Conservation (phyloP, 345 rosid genomes). For the Eutrema heterophyllum region DNA sequence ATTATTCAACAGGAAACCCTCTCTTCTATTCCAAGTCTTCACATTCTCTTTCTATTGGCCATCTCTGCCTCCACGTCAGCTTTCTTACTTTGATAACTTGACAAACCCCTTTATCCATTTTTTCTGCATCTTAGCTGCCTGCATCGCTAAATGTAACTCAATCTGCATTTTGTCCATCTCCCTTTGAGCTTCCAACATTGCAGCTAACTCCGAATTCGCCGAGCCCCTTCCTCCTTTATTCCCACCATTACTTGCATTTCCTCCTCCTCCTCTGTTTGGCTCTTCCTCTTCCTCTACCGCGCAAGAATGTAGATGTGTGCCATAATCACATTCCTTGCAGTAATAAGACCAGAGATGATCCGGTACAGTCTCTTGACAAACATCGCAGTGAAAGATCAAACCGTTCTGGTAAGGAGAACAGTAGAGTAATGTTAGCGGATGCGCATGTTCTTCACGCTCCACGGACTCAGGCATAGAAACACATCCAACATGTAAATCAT, state of each 20-base stretch:
- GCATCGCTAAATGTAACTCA: constrained; percentile 24
- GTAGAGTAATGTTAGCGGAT: constrained; percentile 11
- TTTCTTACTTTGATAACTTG: too few relatives aligned
- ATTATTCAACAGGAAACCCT: too few relatives aligned
- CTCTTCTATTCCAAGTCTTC: too few relatives aligned
- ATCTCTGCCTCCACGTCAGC: too few relatives aligned
- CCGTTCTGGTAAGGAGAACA: constrained; percentile 21
- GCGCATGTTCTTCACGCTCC: constrained; percentile 25
- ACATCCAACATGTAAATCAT: too few relatives aligned
- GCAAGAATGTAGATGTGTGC: constrained; percentile 28
- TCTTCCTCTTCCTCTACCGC: constrained; percentile 1
- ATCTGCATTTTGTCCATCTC: constrained; percentile 32
- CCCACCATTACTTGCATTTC: neutral
- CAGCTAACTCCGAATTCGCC: constrained; percentile 22
- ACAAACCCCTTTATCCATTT: constrained; percentile 19
- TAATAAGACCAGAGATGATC: constrained; percentile 26
- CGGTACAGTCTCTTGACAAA: constrained; percentile 15
- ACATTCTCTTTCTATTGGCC: too few relatives aligned
- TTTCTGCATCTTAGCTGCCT: constrained; percentile 19
- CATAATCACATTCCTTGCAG: constrained; percentile 29
- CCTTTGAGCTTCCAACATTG: constrained; percentile 29
- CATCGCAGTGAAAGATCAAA: constrained; percentile 1
- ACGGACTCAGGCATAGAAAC: too few relatives aligned
- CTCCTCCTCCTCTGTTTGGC: constrained; percentile 4
- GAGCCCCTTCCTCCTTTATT: constrained; percentile 19